Evolutionary conservation across 768 basidiomycete genomes (phyloP), one percentile per base, ranked within the genome.

Genomic region (Chalciporus sphaerocephalus): DNA sequence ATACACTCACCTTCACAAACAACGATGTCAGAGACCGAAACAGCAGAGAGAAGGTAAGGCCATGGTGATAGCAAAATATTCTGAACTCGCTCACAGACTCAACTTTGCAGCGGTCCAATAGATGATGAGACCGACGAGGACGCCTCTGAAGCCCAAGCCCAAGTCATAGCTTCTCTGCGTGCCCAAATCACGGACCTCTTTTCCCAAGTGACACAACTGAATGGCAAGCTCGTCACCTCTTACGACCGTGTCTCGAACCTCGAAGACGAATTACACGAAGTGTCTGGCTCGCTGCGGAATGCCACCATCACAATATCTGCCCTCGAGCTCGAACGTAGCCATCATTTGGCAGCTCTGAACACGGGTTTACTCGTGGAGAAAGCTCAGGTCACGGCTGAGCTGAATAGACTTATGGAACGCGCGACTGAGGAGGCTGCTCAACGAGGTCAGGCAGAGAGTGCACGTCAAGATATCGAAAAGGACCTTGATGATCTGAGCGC

Each of bases 401-500:
- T 99, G 47, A 94, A 83, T 54, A 79, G 93, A 23, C 71, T 99
- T 48, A 97, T 97, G 83, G 89, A 93, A 56, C 87, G 84, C 52
- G 85, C 93, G n/a, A 90, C 92, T 16, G 92, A 95, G 58, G 95
- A 96, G 69, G 92, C 94, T 12, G 83, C 90, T 1, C 80, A 85
- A 53, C 79, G 95, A 12, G 93, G 92, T 11, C 85, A 91, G 64
- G 94, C 94, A 1, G 94, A 95, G 66, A 80, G 73, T 40, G 92
- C 91, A 5, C 79, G 85, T 25, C 71, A 63, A 1, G 81, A 81
- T 52, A 95, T 99, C 40, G 95, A 99, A 71, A 82, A 86, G 69
- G 95, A 99, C 50, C 72, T 99, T 40, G 93, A 96, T 61, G 91
- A 95, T 64, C 82, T 99, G 50, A 92, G 92, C 51, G 92, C 92